These are phyloP conservation scores for Tetradesmus obliquus DNA, from an alignment of 139 green algal genomes.

Conservation along the genomic window DNA sequence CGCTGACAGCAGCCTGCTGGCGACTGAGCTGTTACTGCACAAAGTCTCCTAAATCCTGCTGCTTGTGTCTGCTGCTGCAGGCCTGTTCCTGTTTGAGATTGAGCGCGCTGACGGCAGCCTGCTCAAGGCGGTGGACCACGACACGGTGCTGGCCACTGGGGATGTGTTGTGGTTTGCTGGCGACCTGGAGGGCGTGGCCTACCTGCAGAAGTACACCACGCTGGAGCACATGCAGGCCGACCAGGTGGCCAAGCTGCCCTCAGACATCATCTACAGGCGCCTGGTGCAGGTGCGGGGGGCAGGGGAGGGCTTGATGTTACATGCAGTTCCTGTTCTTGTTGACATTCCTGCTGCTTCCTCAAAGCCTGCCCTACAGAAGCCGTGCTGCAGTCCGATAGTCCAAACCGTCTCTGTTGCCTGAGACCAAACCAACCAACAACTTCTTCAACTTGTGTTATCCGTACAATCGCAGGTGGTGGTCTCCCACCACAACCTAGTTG, in stretches of 20 bases:
- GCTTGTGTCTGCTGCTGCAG: conserved; percentile 34
- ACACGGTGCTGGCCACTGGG: conserved; percentile 65
- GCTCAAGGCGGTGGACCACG: conserved; percentile 60
- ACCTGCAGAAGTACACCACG: conserved; percentile 71
- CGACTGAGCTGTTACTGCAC: too few relatives aligned
- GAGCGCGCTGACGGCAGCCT: conserved; percentile 54
- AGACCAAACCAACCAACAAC: too few relatives aligned
- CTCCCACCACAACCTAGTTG: conserved; percentile 56
- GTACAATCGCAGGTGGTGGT: conserved; percentile 71
- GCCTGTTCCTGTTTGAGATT: conserved; percentile 77
- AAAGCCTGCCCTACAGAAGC: too few relatives aligned
- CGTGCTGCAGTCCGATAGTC: too few relatives aligned
- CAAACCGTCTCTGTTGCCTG: too few relatives aligned
- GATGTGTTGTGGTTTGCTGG: conserved; percentile 87
- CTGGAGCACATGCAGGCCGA: conserved; percentile 58
- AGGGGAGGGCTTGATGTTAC: too few relatives aligned
- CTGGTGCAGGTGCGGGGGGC: background rate
- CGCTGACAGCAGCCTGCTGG: conserved; percentile 44
- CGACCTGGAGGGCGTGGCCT: conserved; percentile 58
- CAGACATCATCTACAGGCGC: conserved; percentile 46
- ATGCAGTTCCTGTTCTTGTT: too few relatives aligned
- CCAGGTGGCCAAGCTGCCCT: conserved; percentile 57
- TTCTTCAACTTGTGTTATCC: too few relatives aligned
- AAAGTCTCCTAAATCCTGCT: too few relatives aligned
- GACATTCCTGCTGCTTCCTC: too few relatives aligned